Conservation (phyloP, 2,329 filamentous ascomycete species). For the Cryphonectria nitschkei region DNA sequence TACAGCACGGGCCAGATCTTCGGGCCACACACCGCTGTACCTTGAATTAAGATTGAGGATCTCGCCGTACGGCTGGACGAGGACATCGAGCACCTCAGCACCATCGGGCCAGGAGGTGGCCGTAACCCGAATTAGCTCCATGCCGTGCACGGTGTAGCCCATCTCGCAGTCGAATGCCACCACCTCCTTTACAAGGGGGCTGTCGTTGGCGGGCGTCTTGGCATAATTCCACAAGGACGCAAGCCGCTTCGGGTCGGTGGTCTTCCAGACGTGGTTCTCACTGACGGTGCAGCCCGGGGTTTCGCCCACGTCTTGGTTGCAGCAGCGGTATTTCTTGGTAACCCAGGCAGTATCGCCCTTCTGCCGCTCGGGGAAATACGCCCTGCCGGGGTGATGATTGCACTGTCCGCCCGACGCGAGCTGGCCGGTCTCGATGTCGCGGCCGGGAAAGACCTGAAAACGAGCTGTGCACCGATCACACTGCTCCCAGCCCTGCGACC, state of each 20-base stretch:
- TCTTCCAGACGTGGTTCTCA: conserved; percentile 85
- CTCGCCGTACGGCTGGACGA: conserved; percentile 82
- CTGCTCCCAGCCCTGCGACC: conserved; percentile 77
- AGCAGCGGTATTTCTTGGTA: conserved; percentile 75
- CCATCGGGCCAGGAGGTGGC: conserved; percentile 85
- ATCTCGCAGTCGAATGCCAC: conserved; percentile 97
- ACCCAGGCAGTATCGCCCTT: conserved; percentile 60
- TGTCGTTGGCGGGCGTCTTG: conserved; percentile 70
- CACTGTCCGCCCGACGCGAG: conserved; percentile 79
- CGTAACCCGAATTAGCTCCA: conserved; percentile 89
- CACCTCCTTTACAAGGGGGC: conserved; percentile 57
- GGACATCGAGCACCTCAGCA: conserved; percentile 75
- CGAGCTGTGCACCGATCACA: conserved; percentile 86
- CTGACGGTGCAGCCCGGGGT: conserved; percentile 73
- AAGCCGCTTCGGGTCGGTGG: conserved; percentile 73
- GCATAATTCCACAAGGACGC: conserved; percentile 80
- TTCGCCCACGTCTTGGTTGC: conserved; percentile 73
- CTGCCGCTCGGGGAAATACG: conserved; percentile 60
- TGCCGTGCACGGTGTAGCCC: conserved; percentile 86
- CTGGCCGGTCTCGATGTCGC: conserved; percentile 74
- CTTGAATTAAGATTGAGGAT: conserved; percentile 89
- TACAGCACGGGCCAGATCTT: conserved; percentile 73
- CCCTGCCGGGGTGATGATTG: conserved; percentile 77
- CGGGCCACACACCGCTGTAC: conserved; percentile 83
- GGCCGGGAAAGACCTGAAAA: conserved; percentile 90